Conservation (phyloP, 179 eudicot species). For the Beta corolliflora region DNA sequence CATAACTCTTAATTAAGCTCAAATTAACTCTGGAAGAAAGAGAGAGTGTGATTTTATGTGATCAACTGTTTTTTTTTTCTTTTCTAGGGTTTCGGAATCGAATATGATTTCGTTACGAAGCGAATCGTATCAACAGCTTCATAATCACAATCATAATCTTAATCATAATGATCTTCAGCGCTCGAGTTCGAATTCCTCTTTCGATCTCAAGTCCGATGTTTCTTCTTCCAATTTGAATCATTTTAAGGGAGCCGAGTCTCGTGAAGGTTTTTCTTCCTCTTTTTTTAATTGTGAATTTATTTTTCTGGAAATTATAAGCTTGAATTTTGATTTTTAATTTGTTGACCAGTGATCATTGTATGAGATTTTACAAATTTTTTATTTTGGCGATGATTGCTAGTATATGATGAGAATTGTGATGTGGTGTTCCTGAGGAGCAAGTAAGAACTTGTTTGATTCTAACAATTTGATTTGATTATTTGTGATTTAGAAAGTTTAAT, state of each 20-base stretch:
- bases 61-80: background rate
- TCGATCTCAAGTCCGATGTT: constrained; percentile 26
- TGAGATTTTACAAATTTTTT: no score
- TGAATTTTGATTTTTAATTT: background rate
- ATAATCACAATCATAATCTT: background rate
- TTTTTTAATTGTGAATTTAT: background rate
- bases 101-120: constrained; percentile 39
- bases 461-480: no score
- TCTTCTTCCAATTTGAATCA: constrained; percentile 23
- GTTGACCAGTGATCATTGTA: no score
- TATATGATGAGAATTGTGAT: no score
- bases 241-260: constrained; percentile 28
- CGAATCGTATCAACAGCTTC: constrained; percentile 20
- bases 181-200: constrained; percentile 10
- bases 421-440: no score
- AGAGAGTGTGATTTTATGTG: background rate
- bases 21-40: background rate
- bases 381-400: no score
- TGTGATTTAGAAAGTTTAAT: no score
- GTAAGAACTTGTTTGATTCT: no score
- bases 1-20: no score
- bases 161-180: background rate
- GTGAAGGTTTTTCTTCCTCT: constrained; percentile 20
- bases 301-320: background rate
- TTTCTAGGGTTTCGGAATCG: constrained; percentile 17